These are phyloP conservation scores for Psilocybe tampanensis DNA, from an alignment of 768 basidiomycete genomes.

Conservation along the genomic window DNA sequence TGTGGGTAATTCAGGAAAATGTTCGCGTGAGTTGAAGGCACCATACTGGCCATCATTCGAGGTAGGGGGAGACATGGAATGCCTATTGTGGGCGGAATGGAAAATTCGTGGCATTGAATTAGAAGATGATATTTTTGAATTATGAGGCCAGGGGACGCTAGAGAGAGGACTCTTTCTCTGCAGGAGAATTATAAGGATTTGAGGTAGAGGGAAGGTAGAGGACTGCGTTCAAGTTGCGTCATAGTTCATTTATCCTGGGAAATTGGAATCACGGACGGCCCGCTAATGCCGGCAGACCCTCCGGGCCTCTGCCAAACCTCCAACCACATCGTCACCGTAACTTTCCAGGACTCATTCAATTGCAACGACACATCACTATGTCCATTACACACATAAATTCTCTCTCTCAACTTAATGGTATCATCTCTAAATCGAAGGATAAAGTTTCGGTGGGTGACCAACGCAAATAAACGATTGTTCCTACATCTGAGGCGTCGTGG, in stretches of 20 bases:
- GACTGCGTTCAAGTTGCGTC: too few relatives aligned
- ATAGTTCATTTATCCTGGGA: too few relatives aligned
- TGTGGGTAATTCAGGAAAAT: background rate
- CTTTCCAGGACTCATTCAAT: background rate
- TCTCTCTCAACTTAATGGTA: slow-evolving; percentile 59
- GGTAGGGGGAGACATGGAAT: background rate
- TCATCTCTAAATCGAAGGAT: slow-evolving; percentile 58
- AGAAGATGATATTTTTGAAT: background rate
- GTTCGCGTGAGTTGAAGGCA: background rate
- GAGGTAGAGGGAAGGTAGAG: too few relatives aligned
- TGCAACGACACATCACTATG: slow-evolving; percentile 9
- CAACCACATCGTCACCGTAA: too few relatives aligned
- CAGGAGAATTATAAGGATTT: too few relatives aligned
- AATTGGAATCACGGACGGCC: too few relatives aligned
- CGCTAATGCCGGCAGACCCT: too few relatives aligned
- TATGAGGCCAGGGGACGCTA: background rate
- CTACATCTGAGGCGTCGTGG: slow-evolving; percentile 1
- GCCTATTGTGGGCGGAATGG: background rate
- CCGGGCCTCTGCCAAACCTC: too few relatives aligned
- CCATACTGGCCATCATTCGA: background rate
- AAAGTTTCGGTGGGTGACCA: slow-evolving; percentile 59
- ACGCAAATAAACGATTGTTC: background rate
- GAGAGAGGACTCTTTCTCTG: background rate
- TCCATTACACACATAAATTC: slow-evolving; percentile 65
- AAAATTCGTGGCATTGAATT: background rate